Evolutionary conservation across 1,284 basidiomycete genomes (phyloP).

Genomic region (Austroboletus rostrupii): DNA sequence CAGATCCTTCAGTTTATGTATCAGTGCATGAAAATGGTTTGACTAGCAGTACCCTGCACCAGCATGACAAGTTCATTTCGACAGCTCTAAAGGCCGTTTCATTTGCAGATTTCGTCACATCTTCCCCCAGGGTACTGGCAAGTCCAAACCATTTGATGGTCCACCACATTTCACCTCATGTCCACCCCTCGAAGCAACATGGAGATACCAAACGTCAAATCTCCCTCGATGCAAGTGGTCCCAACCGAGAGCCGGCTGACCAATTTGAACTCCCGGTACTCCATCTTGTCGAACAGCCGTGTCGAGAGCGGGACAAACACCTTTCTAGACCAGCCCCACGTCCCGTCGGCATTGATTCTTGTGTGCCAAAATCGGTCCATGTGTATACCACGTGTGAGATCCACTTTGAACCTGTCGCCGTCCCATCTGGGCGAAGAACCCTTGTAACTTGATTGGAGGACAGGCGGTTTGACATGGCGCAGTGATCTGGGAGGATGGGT

Average conservation of each 20-base stretch:
- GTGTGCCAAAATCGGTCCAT: constrained; percentile 21
- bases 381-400: constrained; percentile 17
- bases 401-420: not conserved
- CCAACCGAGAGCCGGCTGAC: constrained; percentile 17
- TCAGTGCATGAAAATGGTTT: too few relatives aligned
- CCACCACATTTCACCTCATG: constrained; percentile 18
- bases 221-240: constrained; percentile 10
- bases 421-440: constrained; percentile 2
- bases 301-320: constrained; percentile 32
- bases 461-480: constrained; percentile 1
- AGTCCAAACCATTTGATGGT: too few relatives aligned
- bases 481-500: constrained; percentile 12
- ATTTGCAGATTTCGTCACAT: too few relatives aligned
- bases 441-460: constrained; percentile 15
- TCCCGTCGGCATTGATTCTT: constrained; percentile 10
- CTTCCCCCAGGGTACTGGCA: too few relatives aligned
- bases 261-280: constrained; percentile 30
- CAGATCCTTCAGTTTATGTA: too few relatives aligned
- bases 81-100: too few relatives aligned
- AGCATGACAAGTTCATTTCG: too few relatives aligned
- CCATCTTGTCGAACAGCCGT: constrained; percentile 30
- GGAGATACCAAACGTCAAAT: constrained; percentile 22
- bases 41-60: too few relatives aligned
- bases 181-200: constrained; percentile 18
- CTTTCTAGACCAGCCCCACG: constrained; percentile 29